Percentiles rank a stretch among this genome's conserved stretches.
Conservation (phyloP, 2,329 filamentous ascomycete genomes). For the Graphiopsis chlorocephala region DNA sequence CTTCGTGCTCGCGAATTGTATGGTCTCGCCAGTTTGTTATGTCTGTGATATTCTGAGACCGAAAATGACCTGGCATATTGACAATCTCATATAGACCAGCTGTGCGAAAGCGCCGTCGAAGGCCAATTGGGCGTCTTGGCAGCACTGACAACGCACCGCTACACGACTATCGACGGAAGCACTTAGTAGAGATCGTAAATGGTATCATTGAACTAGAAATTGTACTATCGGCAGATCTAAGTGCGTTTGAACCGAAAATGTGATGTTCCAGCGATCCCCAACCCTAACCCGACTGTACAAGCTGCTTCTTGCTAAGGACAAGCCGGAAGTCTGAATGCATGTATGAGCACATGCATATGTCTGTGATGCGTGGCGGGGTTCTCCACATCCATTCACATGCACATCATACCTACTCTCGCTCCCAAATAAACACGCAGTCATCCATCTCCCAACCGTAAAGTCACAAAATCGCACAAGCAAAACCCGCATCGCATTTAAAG, state of each 20-base stretch:
- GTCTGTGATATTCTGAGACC: background rate
- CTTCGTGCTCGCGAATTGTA: background rate
- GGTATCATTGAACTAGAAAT: background rate
- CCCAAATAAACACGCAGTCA: background rate
- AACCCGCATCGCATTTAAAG: background rate
- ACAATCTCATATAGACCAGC: background rate
- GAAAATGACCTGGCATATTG: background rate
- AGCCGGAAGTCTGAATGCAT: background rate
- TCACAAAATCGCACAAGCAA: background rate
- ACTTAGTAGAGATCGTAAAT: background rate
- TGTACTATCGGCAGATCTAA: background rate
- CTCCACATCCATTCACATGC: slow-evolving; percentile 1
- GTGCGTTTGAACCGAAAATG: background rate
- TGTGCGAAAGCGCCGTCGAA: background rate
- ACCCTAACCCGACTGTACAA: background rate
- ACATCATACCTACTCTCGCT: background rate
- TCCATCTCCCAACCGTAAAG: background rate
- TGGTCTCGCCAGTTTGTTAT: background rate
- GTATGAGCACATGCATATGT: background rate
- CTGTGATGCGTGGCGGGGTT: background rate
- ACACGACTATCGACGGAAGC: background rate
- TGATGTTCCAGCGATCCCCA: background rate
- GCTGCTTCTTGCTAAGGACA: too few relatives aligned
- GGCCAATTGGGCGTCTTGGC: background rate
- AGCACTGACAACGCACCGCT: background rate